Evolutionary conservation across 75 land plant genomes (phyloP).

Genomic region (Picea sitchensis): DNA sequence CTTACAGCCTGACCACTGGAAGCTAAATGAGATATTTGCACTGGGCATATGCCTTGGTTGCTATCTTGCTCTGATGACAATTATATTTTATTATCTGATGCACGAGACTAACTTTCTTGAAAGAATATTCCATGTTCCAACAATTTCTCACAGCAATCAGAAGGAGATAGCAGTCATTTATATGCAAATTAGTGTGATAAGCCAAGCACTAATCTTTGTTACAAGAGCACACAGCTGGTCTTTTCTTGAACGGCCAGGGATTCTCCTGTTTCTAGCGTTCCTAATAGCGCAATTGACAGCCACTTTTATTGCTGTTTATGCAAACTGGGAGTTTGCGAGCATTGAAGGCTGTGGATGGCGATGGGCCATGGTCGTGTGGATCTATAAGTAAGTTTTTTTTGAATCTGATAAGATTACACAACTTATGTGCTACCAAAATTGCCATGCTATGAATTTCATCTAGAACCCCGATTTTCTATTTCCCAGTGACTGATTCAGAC

Average conservation of each 20-base stretch:
- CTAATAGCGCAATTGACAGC: constrained; percentile 29
- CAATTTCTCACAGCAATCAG: constrained; percentile 3
- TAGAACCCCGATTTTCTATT: not conserved
- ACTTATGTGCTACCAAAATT: not conserved
- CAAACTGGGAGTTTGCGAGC: constrained; percentile 33
- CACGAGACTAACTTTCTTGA: constrained; percentile 46
- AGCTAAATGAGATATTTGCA: constrained; percentile 67
- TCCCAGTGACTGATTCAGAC: too few species aligned
- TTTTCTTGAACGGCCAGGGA: constrained; percentile 30
- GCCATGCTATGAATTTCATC: not conserved
- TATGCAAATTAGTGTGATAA: constrained; percentile 36
- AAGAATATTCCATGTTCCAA: constrained; percentile 13
- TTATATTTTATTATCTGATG: constrained; percentile 58
- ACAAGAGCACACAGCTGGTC: constrained; percentile 24
- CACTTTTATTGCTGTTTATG: constrained; percentile 37
- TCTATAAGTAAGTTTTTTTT: constrained; percentile 29
- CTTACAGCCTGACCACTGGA: constrained; percentile 71
- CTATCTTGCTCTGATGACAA: constrained; percentile 70
- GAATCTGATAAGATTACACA: not conserved
- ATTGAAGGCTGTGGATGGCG: constrained; percentile 43
- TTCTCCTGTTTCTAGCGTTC: constrained; percentile 28
- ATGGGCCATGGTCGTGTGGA: constrained; percentile 35
- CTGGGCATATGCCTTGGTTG: constrained; percentile 61
- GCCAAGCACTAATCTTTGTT: constrained; percentile 46
- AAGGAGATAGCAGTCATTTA: constrained; percentile 31